Conservation (phyloP, 164 flowering plant species). For the Piper longum region DNA sequence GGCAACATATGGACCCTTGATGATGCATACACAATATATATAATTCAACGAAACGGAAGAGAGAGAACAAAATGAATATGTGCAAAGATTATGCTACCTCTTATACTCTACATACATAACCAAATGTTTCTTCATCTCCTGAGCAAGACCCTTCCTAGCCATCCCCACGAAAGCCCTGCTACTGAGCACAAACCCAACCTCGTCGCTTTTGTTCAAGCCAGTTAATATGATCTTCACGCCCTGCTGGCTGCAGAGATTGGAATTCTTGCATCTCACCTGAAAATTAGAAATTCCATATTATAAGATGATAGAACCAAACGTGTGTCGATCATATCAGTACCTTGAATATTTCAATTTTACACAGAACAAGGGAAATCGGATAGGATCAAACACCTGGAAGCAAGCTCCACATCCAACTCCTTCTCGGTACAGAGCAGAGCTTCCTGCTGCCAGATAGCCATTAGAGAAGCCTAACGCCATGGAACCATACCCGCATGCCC, state of each 20-base stretch:
- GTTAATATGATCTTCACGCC: constrained; percentile 53
- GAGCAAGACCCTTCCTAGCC: constrained; percentile 44
- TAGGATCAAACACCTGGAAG: not conserved
- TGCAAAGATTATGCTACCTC: constrained; percentile 28
- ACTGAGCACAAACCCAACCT: constrained; percentile 65
- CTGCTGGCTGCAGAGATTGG: constrained; percentile 26
- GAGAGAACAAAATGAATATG: not conserved
- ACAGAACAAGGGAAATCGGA: not conserved
- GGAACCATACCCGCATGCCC: constrained; percentile 86
- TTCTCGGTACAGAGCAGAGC: constrained; percentile 43
- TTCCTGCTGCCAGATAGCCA: constrained; percentile 62
- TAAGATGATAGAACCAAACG: not conserved
- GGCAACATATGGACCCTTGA: not conserved
- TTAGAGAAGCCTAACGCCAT: constrained; percentile 42
- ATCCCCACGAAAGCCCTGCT: constrained; percentile 53
- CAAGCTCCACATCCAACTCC: constrained; percentile 81
- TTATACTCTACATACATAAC: constrained; percentile 63
- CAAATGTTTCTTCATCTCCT: constrained; percentile 35
- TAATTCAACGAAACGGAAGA: not conserved
- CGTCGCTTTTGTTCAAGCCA: constrained; percentile 46
- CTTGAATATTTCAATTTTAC: too few species aligned
- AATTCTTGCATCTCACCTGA: constrained; percentile 76
- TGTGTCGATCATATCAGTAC: not conserved
- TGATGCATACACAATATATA: not conserved
- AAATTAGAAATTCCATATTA: not conserved